Evolutionary conservation across 2,329 filamentous ascomycete species (phyloP).

Genomic region (Paraconiothyrium sp.): DNA sequence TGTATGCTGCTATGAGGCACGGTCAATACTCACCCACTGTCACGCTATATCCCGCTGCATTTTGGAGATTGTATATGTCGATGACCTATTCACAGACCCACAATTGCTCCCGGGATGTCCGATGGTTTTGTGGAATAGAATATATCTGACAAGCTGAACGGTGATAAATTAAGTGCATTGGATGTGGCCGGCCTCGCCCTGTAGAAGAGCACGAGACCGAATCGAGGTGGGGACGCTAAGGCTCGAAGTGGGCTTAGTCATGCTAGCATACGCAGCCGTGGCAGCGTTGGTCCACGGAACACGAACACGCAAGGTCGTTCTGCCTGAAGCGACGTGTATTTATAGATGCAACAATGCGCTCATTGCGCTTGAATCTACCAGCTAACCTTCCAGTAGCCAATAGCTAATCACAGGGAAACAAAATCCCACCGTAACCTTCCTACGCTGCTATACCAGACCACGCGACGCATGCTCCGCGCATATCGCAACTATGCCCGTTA

Average conservation of each 20-base stretch:
- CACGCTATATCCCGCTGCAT: neutral
- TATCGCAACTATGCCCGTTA: neutral
- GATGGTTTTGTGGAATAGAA: neutral
- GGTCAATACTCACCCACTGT: no score
- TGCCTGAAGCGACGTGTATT: neutral
- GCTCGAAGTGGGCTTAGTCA: conserved; percentile 7
- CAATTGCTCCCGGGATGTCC: neutral
- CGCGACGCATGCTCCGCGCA: neutral
- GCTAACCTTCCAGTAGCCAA: neutral
- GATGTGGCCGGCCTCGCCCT: neutral
- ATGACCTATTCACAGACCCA: neutral
- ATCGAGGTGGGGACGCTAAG: neutral
- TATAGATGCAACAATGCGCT: conserved; percentile 5
- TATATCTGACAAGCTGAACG: neutral
- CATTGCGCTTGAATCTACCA: neutral
- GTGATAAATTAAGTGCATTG: neutral
- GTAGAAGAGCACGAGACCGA: neutral
- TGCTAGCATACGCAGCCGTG: neutral
- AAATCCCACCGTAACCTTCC: neutral
- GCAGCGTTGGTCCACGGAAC: neutral
- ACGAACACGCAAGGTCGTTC: conserved; percentile 1
- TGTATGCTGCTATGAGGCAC: no score
- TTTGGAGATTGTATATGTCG: neutral
- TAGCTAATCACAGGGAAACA: neutral
- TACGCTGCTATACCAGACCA: no score